Evolutionary conservation across 805 yeast genomes (phyloP), one percentile per base, ranked within the genome.

Genomic region (Pichia kluyveri): DNA sequence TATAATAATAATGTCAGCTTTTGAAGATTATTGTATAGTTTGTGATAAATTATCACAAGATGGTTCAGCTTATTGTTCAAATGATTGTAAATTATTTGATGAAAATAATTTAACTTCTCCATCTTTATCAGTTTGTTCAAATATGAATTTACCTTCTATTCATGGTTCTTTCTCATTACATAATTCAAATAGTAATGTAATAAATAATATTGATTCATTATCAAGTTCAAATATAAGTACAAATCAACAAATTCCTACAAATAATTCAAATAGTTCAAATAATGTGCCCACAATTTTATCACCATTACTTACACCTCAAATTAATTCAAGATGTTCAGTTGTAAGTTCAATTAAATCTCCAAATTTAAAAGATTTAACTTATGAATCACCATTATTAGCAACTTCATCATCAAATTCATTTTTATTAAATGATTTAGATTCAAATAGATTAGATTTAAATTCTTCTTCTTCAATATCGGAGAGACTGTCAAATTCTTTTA

Each of bases 1-100:
- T 15, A 15, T 17, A 5, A 14, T 1, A 19, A 18, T 28, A 42
- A 71, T 73, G 76, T 65, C 76, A 40, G 69, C 70, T 8, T 66
- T 66, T 51, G 61, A 65, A 53, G 70, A 66, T 45, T 66, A 60
- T 55, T 66, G 70, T 49, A 50, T 66, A 31, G 65, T 65, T 23
- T 66, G 70, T 54, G 70, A 66, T 46, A 60, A 62, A 50, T 53
- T 62, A 31, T 63, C 68, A 43, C 42, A 59, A 5, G 50, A 60
- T 5, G 60, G 61, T 46, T 55, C 62, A 5, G 66, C 62, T 18
- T 66, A 66, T 53, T 66, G 70, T 48, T 65, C 65, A 8, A 63
- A 63, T 14, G 45, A 44, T 1, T 66, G 69, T 41, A 60, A 58
- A 46, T 37, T 47, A 17, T 31, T 48, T 5, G 69, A 66, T 46